Percentiles rank a stretch among this genome's conserved stretches.
Evolutionary conservation across 768 basidiomycete species (phyloP).

Genomic region (Rhizopogon vinicolor): DNA sequence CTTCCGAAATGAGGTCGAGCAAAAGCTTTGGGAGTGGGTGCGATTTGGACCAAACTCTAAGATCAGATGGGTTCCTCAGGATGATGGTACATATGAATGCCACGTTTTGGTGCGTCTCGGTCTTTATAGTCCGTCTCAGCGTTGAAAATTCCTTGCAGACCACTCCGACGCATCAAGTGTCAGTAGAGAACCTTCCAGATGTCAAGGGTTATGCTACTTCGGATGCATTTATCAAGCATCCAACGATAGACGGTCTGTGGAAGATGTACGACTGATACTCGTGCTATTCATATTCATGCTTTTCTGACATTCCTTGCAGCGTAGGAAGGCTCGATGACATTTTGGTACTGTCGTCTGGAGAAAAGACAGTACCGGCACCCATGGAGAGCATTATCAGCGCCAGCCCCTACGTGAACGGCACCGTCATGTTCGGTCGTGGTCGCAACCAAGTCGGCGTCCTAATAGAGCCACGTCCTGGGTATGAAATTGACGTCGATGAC

Average conservation of each 20-base stretch:
- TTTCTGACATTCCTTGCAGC: constrained; percentile 13
- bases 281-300: background rate
- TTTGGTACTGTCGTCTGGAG: constrained; percentile 24
- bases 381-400: constrained; percentile 27
- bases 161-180: constrained; percentile 20
- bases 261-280: constrained; percentile 28
- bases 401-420: constrained; percentile 21
- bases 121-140: background rate
- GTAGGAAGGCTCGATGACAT: constrained; percentile 35
- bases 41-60: constrained; percentile 18
- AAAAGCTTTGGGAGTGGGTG: constrained; percentile 31
- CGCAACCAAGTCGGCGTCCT: constrained; percentile 25
- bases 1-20: constrained; percentile 10
- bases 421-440: constrained; percentile 36
- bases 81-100: constrained; percentile 33
- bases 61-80: constrained; percentile 31
- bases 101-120: constrained; percentile 29
- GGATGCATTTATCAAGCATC: constrained; percentile 41
- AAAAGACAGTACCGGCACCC: constrained; percentile 29
- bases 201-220: constrained; percentile 38
- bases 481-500: constrained; percentile 28
- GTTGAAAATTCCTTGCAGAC: constrained; percentile 12
- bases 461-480: constrained; percentile 28
- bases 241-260: constrained; percentile 37
- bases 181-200: constrained; percentile 32